phyloP scores from a whole-genome alignment of 2,329 filamentous ascomycete species.

The Fusarium phyllophilum region DNA sequence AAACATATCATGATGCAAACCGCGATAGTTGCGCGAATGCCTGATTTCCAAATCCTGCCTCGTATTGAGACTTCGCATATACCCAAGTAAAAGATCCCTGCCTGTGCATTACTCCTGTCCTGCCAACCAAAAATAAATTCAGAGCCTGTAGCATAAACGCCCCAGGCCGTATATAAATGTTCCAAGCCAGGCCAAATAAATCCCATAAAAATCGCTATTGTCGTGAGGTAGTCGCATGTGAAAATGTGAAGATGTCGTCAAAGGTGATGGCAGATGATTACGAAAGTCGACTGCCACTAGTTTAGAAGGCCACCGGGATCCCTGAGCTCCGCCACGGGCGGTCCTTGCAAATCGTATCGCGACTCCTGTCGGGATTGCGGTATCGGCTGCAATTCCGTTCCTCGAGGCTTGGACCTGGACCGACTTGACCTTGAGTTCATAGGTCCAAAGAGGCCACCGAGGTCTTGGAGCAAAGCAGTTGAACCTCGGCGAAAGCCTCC shows the following conservation, averaged over 20 bases:
- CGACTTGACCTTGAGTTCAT: constrained; percentile 47
- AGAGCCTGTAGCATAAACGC: constrained; percentile 25
- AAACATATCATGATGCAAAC: constrained; percentile 14
- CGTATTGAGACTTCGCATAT: constrained; percentile 1
- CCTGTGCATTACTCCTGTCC: constrained; percentile 19
- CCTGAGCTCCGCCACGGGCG: constrained; percentile 48
- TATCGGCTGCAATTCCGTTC: constrained; percentile 59
- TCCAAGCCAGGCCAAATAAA: constrained; percentile 5
- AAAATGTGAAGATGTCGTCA: constrained; percentile 26
- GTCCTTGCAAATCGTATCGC: constrained; percentile 45
- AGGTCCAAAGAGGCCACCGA: constrained; percentile 64
- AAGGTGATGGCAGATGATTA: not conserved
- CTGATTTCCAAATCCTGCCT: not conserved
- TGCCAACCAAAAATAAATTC: not conserved
- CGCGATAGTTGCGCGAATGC: not conserved
- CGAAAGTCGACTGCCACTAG: constrained; percentile 18
- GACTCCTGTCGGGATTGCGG: constrained; percentile 54
- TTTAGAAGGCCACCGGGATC: constrained; percentile 56
- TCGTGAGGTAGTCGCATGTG: constrained; percentile 31
- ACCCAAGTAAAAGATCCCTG: constrained; percentile 3
- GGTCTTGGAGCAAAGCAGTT: constrained; percentile 66
- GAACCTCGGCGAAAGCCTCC: constrained; percentile 64
- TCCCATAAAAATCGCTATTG: constrained; percentile 16
- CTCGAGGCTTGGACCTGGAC: constrained; percentile 46
- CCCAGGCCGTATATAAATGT: constrained; percentile 28